Percentiles rank a stretch among this genome's conserved stretches.
Evolutionary conservation across 2,329 filamentous ascomycete genomes (phyloP).

Genomic region (Xenoacremonium recifei): DNA sequence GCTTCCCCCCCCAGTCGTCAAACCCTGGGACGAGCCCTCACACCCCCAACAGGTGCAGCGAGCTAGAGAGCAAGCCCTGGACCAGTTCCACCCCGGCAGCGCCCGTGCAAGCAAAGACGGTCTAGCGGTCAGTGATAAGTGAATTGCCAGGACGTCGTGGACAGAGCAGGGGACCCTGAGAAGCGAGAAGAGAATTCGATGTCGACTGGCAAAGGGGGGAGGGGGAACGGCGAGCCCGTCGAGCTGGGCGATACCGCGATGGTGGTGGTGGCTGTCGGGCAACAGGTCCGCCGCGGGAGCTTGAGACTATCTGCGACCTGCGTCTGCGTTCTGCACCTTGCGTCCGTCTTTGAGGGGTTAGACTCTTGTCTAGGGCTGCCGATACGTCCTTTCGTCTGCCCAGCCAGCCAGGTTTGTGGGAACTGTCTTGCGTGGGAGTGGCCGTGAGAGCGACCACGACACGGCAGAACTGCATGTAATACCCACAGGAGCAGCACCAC

Average conservation of each 20-base stretch:
- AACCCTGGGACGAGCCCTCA: constrained; percentile 3
- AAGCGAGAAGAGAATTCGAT: background rate
- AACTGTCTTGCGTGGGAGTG: constrained; percentile 9
- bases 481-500: background rate
- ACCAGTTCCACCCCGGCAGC: constrained; percentile 22
- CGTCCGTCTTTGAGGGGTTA: background rate
- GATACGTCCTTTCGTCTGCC: background rate
- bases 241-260: background rate
- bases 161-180: constrained; percentile 16
- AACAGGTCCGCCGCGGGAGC: background rate
- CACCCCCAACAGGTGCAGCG: constrained; percentile 18
- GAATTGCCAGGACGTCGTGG: constrained; percentile 15
- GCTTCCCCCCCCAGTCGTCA: too few species aligned
- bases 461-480: constrained; percentile 8
- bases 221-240: background rate
- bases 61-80: constrained; percentile 22
- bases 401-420: constrained; percentile 1
- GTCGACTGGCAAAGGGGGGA: background rate
- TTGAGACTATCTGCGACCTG: background rate
- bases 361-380: background rate
- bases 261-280: background rate
- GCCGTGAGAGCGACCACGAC: constrained; percentile 12
- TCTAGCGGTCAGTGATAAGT: constrained; percentile 26
- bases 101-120: constrained; percentile 22
- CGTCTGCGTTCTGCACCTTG: background rate